Base-by-base conservation (phyloP, 2,329 filamentous ascomycete genomes). In the Paramyrothecium sp. region DNA sequence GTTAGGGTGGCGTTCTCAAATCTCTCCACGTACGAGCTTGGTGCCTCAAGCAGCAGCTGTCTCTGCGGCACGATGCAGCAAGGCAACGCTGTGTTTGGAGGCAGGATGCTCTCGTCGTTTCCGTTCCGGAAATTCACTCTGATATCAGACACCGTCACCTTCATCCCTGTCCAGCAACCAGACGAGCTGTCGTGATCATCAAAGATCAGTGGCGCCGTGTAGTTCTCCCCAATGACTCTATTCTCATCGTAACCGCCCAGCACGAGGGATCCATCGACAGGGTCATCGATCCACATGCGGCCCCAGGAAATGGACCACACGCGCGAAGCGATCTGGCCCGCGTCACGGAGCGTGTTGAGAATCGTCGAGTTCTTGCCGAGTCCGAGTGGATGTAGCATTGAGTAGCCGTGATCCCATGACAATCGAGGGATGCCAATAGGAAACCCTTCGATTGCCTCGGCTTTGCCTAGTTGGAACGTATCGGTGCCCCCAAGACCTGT, bases 221-320 rank as follows among this genome's bases (percentile, higher is more conserved):
- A 64, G 22, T 71, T 71, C 1, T 46, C 49, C 0, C 68, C 70
- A 7, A 62, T 58, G 2, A 65, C 63, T 56, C 73, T 73, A n/a
- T 68, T 64, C 51, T 64, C 52, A 48, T 74, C 71, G 41, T 71
- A 74, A 1, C 71, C 73, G 0, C 71, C 71, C 0, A 73, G 51
- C 0, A 74, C 60, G 2, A 74, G 20, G 0, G 64, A 67, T 0
- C 72, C 72, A 16, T 75, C 66, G 0, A 73, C 52, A 2, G 58
- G 54, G 11, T 61, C 58, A 7, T 59, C 59, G 16, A 63, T 57
- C 66, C 63, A 73, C 67, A 66, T 69, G 1, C 67, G 65, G 0
- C 72, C 71, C 72, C 70, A 74, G 59, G 70, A 75, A 17, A 73
- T 67, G 1, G 72, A 74, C 71, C 71, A 71, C 3, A 70, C 70